Base-by-base conservation (phyloP, 257 asterid genomes). In the Solanum etuberosum region DNA sequence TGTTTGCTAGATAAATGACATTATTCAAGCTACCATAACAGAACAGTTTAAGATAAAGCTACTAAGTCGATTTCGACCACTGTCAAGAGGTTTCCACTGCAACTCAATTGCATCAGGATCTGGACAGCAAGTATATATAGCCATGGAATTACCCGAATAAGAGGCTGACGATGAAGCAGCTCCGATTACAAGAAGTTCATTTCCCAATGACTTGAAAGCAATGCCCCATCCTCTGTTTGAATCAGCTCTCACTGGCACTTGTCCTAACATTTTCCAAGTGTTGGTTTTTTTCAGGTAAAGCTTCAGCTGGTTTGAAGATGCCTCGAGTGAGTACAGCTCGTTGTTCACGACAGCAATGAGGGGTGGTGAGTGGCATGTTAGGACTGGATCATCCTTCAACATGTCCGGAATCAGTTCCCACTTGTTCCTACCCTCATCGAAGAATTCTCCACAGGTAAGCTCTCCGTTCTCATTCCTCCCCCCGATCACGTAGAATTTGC, bases 191-290 rank as follows among this genome's bases (percentile, higher is more conserved):
- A 95, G 88, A 48, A 95, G 94, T 90, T 93, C 91, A 73, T 92
- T 89, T 2, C 98, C 98, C 54, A 95, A 29, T 3, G 97, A 93
- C 92, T 94, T 94, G 85, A 95, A 95, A 11, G 98, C 98, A 7
- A 95, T 95, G 2, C 98, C 98, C 98, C 98, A 95, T 3, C 98
- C 98, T 59, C 91, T 61, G 72, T 92, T 91, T 59, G 87, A 90
- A 87, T 93, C 94, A 0, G 98, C 98, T 59, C 95, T 92, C 67
- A 95, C 96, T 0, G 98, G 98, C 9, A 94, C 96, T 0, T 72
- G 90, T 87, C 98, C 98, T 77, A 95, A 68, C n/a, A 54, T 88
- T 89, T 88, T 94, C 98, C 98, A 95, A 3, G 92, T 88, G 18
- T 95, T 95, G 11, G 90, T 91, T 85, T 88, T 87, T 89, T 94